These are phyloP conservation scores for Pseudocercospora vitis DNA, from an alignment of 2,329 filamentous ascomycete genomes.

Conservation along the genomic window DNA sequence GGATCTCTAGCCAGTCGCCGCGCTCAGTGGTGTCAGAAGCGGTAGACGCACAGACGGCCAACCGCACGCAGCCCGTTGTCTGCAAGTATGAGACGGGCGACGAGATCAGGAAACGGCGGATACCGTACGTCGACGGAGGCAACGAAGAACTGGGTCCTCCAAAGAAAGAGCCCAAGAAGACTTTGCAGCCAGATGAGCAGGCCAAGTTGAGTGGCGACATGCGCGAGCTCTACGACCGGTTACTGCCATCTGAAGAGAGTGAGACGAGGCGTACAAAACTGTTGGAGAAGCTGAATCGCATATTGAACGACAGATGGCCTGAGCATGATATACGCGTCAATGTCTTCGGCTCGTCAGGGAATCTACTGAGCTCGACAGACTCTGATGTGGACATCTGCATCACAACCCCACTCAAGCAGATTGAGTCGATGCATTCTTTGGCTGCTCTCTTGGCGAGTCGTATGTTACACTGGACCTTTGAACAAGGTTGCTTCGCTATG, in stretches of 20 bases:
- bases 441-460: slow-evolving; percentile 81
- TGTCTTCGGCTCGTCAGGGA: slow-evolving; percentile 97
- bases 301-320: slow-evolving; percentile 90
- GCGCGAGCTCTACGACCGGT: slow-evolving; percentile 76
- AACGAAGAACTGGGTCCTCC: slow-evolving; percentile 72
- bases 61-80: slow-evolving; percentile 44
- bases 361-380: slow-evolving; percentile 88
- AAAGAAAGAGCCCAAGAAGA: slow-evolving; percentile 67
- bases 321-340: slow-evolving; percentile 85
- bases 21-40: slow-evolving; percentile 89
- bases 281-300: slow-evolving; percentile 80
- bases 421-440: slow-evolving; percentile 88
- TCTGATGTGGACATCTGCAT: slow-evolving; percentile 99
- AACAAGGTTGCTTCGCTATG: slow-evolving; percentile 7
- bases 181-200: slow-evolving; percentile 71
- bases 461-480: slow-evolving; percentile 52
- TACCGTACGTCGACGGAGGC: slow-evolving; percentile 83
- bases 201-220: slow-evolving; percentile 76
- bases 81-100: slow-evolving; percentile 90
- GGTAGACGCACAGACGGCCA: slow-evolving; percentile 53
- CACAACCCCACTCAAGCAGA: slow-evolving; percentile 80
- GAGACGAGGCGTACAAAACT: slow-evolving; percentile 73
- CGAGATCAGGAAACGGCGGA: slow-evolving; percentile 76
- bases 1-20: slow-evolving; percentile 76
- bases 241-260: slow-evolving; percentile 79